phyloP scores from a whole-genome alignment of 2,329 filamentous ascomycete species.

The Epichloe gansuensis region DNA sequence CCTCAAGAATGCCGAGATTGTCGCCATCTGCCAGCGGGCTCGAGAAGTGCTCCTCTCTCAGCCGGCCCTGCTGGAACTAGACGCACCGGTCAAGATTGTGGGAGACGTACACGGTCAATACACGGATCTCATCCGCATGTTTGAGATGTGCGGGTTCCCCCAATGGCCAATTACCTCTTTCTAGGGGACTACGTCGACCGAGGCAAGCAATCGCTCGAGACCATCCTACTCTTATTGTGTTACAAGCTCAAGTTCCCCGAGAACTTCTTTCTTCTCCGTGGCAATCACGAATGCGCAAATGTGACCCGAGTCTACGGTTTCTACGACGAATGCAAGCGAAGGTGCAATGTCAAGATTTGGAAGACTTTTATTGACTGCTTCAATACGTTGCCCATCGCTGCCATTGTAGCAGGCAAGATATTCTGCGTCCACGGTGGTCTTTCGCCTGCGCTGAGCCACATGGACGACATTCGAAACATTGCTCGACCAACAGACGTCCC shows the following conservation, averaged over 20 bases:
- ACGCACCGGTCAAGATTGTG: constrained; percentile 94
- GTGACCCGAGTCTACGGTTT: constrained; percentile 94
- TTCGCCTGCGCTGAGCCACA: constrained; percentile 82
- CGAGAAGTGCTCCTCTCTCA: constrained; percentile 85
- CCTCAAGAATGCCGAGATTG: constrained; percentile 94
- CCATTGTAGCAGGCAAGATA: constrained; percentile 95
- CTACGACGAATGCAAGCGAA: constrained; percentile 94
- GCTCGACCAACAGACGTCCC: constrained; percentile 92
- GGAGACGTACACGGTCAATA: constrained; percentile 96
- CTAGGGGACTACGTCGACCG: constrained; percentile 94
- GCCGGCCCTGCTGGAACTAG: constrained; percentile 80
- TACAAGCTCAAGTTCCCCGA: constrained; percentile 97
- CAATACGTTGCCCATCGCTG: constrained; percentile 86
- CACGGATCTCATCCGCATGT: constrained; percentile 89
- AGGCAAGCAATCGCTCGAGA: constrained; percentile 91
- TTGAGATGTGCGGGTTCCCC: constrained; percentile 96
- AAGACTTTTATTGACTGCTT: constrained; percentile 97
- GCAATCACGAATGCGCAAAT: constrained; percentile 95
- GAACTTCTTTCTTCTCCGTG: constrained; percentile 90
- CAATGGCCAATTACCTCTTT: constrained; percentile 84
- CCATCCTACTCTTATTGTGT: constrained; percentile 81
- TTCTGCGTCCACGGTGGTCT: constrained; percentile 95
- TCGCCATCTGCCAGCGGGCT: constrained; percentile 79
- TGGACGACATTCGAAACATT: constrained; percentile 97
- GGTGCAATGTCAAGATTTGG: constrained; percentile 96